Conservation (phyloP, 306 rosid genomes). For the Hippophae rhamnoides region DNA sequence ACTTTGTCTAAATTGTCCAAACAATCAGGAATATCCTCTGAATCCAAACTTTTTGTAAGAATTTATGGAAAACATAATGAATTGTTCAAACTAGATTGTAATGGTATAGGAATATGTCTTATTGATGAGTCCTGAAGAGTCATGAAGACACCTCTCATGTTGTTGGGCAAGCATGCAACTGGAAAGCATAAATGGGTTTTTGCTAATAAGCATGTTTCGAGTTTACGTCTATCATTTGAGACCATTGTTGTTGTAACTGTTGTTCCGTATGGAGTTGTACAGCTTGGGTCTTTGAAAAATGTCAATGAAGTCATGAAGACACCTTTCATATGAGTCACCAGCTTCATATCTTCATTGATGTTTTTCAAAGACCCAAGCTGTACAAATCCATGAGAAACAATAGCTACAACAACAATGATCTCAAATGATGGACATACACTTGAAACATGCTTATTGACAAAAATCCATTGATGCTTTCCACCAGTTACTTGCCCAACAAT, state of each 20-base stretch:
- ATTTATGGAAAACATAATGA: conserved; percentile 33
- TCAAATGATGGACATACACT: conserved; percentile 50
- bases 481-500: conserved; percentile 89
- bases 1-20: conserved; percentile 32
- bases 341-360: conserved; percentile 62
- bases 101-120: conserved; percentile 29
- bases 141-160: conserved; percentile 10
- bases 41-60: conserved; percentile 26
- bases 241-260: conserved; percentile 73
- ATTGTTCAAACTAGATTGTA: conserved; percentile 36
- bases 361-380: conserved; percentile 85
- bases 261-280: conserved; percentile 82
- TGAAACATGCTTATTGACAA: conserved; percentile 44
- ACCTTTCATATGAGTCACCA: conserved; percentile 53
- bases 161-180: conserved; percentile 79
- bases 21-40: conserved; percentile 35
- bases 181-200: conserved; percentile 87
- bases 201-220: conserved; percentile 47
- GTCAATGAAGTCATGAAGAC: conserved; percentile 59
- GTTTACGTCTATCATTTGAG: conserved; percentile 56
- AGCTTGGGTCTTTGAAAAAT: conserved; percentile 78
- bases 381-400: conserved; percentile 78
- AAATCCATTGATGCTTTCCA: conserved; percentile 84
- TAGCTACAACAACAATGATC: conserved; percentile 72
- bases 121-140: conserved; percentile 43